Percentiles rank a stretch among this genome's conserved stretches.
phyloP scores from a whole-genome alignment of 495 filamentous ascomycete species.

The Parathielavia hyrcaniae region DNA sequence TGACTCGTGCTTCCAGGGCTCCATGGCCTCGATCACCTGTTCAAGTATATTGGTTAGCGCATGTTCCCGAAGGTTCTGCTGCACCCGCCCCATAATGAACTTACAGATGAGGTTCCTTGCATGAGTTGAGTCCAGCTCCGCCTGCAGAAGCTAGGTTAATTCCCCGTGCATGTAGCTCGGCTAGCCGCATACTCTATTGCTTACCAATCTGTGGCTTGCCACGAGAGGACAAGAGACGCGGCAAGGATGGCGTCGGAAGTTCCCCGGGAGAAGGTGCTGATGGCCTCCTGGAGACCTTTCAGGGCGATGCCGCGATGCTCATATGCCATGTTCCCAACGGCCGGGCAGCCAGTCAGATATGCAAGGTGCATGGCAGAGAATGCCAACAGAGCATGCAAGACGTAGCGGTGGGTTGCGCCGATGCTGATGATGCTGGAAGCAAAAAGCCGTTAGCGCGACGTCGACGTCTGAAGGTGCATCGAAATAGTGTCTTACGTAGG shows the following conservation, averaged over 20 bases:
- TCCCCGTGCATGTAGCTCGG: slow-evolving; percentile 26
- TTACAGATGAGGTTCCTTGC: slow-evolving; percentile 81
- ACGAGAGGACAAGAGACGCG: slow-evolving; percentile 85
- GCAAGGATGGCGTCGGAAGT: slow-evolving; percentile 91
- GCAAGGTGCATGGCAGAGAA: slow-evolving; percentile 89
- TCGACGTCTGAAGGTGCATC: not conserved
- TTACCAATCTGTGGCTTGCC: slow-evolving; percentile 96
- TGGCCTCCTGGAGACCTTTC: slow-evolving; percentile 80
- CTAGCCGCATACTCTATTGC: slow-evolving; percentile 41
- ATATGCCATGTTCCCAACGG: slow-evolving; percentile 77
- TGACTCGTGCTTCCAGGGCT: slow-evolving; percentile 84
- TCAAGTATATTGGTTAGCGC: slow-evolving; percentile 28
- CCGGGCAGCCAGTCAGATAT: slow-evolving; percentile 73
- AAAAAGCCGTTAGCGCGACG: slow-evolving; percentile 27
- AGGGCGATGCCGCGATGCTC: slow-evolving; percentile 80
- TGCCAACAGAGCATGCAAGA: slow-evolving; percentile 86
- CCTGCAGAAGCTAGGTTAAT: slow-evolving; percentile 50
- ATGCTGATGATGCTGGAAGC: slow-evolving; percentile 70
- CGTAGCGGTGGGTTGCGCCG: slow-evolving; percentile 72
- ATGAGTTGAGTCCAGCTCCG: slow-evolving; percentile 86
- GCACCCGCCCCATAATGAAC: slow-evolving; percentile 22
- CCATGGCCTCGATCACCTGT: slow-evolving; percentile 84
- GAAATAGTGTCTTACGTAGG: slow-evolving; percentile 61
- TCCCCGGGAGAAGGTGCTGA: slow-evolving; percentile 73
- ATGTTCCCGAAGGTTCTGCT: slow-evolving; percentile 1